A percentile compares a stretch with the other conserved stretches of the same genome.
Conservation (phyloP, 805 yeast genomes). For the Hanseniaspora nectarophila region DNA sequence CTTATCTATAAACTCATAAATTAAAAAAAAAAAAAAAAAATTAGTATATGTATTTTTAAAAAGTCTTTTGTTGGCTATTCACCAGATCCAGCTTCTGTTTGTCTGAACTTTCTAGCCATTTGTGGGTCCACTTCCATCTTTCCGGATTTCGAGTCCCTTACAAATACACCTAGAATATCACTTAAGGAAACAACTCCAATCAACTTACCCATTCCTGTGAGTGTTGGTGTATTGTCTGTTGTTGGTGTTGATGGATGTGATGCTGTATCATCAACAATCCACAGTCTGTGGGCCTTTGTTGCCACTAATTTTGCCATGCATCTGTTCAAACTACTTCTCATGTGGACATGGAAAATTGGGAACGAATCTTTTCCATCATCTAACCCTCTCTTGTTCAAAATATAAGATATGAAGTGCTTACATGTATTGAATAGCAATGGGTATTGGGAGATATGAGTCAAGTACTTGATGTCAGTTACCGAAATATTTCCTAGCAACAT, state of each 20-base stretch:
- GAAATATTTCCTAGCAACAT: conserved; percentile 83
- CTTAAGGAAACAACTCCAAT: conserved; percentile 88
- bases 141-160: conserved; percentile 42
- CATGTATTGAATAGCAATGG: conserved; percentile 72
- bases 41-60: neutral
- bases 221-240: conserved; percentile 1
- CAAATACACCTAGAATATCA: conserved; percentile 73
- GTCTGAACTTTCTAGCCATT: conserved; percentile 74
- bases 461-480: conserved; percentile 83
- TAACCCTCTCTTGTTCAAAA: conserved; percentile 75
- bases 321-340: conserved; percentile 66
- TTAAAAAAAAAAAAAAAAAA: neutral
- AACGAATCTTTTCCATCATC: conserved; percentile 92
- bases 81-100: conserved; percentile 4
- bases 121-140: conserved; percentile 72
- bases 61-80: neutral
- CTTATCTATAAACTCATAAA: no score
- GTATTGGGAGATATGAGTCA: conserved; percentile 76
- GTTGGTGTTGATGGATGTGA: conserved; percentile 3
- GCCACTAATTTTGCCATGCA: conserved; percentile 92
- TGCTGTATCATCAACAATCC: conserved; percentile 58
- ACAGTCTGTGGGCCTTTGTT: conserved; percentile 78
- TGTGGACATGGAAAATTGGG: conserved; percentile 89
- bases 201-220: conserved; percentile 50
- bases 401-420: conserved; percentile 75